phyloP scores from a whole-genome alignment of 1,139 yeast species.

The Candida gigantensis region DNA sequence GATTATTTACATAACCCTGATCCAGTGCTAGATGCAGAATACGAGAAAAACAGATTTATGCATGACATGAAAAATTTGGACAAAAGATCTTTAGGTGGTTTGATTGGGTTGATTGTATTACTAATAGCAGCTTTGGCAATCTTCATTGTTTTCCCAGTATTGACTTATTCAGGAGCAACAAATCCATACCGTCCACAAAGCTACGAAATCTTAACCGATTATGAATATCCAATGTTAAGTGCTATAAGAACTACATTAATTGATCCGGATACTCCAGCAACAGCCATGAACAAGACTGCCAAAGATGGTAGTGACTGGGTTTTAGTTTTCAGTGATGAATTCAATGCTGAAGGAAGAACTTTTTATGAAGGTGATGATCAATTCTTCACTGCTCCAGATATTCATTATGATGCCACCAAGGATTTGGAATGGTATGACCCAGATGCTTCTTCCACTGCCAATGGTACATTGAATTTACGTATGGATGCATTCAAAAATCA shows the following conservation, averaged over 20 bases:
- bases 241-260: slow-evolving; percentile 64
- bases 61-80: slow-evolving; percentile 64
- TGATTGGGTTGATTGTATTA: slow-evolving; percentile 51
- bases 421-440: slow-evolving; percentile 91
- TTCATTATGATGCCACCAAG: slow-evolving; percentile 76
- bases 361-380: slow-evolving; percentile 84
- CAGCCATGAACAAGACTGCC: slow-evolving; percentile 46
- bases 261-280: slow-evolving; percentile 77
- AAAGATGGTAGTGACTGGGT: slow-evolving; percentile 63
- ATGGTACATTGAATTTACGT: slow-evolving; percentile 62
- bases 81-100: slow-evolving; percentile 57
- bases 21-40: slow-evolving; percentile 81
- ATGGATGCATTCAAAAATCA: slow-evolving; percentile 76
- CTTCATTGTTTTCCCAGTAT: slow-evolving; percentile 70
- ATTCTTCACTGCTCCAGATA: slow-evolving; percentile 74
- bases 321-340: slow-evolving; percentile 80
- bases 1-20: slow-evolving; percentile 93
- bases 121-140: slow-evolving; percentile 61
- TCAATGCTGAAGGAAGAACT: slow-evolving; percentile 77
- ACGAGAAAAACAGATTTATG: slow-evolving; percentile 63
- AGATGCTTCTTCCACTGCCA: slow-evolving; percentile 68
- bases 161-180: slow-evolving; percentile 62
- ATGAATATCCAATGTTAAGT: slow-evolving; percentile 58
- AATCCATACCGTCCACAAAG: slow-evolving; percentile 21
- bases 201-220: slow-evolving; percentile 51